Evolutionary conservation across 148 eudicot genomes (phyloP).

Genomic region (Nepenthes gracilis): DNA sequence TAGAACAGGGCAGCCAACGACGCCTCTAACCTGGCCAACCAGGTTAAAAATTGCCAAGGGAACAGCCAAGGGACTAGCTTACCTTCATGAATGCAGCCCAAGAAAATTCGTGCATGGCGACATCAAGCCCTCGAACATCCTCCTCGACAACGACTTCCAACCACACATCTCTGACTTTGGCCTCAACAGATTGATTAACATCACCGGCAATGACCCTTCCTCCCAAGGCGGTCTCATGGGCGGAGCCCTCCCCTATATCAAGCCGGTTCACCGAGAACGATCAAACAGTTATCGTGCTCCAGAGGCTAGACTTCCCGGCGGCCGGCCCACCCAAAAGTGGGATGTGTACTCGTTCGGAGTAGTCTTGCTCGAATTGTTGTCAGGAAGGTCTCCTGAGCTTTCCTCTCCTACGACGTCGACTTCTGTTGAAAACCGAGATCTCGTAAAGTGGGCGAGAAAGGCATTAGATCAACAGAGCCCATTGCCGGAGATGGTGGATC

Average conservation of each 20-base stretch:
- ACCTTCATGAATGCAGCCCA: conserved; percentile 96
- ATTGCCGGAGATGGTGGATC: conserved; percentile 82
- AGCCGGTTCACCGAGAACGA: conserved; percentile 45
- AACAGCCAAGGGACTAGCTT: conserved; percentile 77
- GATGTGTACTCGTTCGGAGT: conserved; percentile 91
- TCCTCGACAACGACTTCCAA: conserved; percentile 66
- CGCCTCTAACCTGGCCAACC: conserved; percentile 66
- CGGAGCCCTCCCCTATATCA: conserved; percentile 75
- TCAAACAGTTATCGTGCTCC: conserved; percentile 70
- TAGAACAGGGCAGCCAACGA: conserved; percentile 55
- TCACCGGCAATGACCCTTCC: conserved; percentile 75
- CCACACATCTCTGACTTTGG: conserved; percentile 86
- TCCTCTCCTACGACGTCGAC: conserved; percentile 62
- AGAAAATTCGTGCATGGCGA: conserved; percentile 92
- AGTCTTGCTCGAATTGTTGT: conserved; percentile 60
- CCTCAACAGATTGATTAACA: conserved; percentile 65
- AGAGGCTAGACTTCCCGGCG: conserved; percentile 52
- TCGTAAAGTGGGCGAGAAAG: conserved; percentile 84
- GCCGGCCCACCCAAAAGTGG: conserved; percentile 84
- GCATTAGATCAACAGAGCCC: conserved; percentile 79
- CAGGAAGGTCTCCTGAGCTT: conserved; percentile 73
- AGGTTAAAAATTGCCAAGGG: conserved; percentile 82
- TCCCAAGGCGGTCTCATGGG: conserved; percentile 86
- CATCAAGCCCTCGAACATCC: conserved; percentile 85
- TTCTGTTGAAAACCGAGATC: conserved; percentile 50